Evolutionary conservation across 2,329 filamentous ascomycete species (phyloP).

Genomic region (Fusarium graminum): DNA sequence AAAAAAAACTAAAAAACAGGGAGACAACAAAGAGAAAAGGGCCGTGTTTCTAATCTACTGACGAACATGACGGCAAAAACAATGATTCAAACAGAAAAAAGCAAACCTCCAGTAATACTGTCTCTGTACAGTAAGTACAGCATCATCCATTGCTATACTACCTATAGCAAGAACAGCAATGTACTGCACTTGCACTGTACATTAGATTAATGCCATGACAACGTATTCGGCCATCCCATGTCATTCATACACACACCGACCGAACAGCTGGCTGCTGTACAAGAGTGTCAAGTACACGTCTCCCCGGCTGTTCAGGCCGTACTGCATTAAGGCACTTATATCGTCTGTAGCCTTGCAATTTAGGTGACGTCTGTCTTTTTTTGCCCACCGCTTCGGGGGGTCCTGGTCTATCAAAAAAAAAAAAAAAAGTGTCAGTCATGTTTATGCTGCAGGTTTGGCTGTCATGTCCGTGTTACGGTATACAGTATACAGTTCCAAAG

Average conservation of each 20-base stretch:
- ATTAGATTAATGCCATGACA: background rate
- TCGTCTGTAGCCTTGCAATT: slow-evolving; percentile 18
- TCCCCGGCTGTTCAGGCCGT: slow-evolving; percentile 39
- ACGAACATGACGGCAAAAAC: slow-evolving; percentile 14
- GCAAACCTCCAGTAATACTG: slow-evolving; percentile 11
- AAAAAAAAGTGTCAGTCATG: slow-evolving; percentile 23
- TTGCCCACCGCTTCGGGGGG: slow-evolving; percentile 36
- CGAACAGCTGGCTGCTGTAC: slow-evolving; percentile 30
- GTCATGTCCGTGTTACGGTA: background rate
- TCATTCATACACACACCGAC: slow-evolving; percentile 29
- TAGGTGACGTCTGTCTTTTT: slow-evolving; percentile 38
- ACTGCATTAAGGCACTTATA: slow-evolving; percentile 22
- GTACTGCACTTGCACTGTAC: no score
- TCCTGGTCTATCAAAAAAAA: slow-evolving; percentile 19
- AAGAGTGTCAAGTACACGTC: slow-evolving; percentile 41
- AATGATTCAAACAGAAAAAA: slow-evolving; percentile 36
- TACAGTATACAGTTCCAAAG: no score
- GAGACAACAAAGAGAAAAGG: slow-evolving; percentile 24
- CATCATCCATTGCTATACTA: no score
- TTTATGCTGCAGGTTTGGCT: slow-evolving; percentile 19
- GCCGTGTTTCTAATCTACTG: slow-evolving; percentile 1
- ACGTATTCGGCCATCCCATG: slow-evolving; percentile 41
- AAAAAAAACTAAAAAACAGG: slow-evolving; percentile 5
- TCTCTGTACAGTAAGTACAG: no score
- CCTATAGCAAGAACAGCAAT: no score